Percentiles rank a stretch among this genome's conserved stretches.
Evolutionary conservation across 208 protist species (phyloP).

Genomic region (Leptomonas seymouri): DNA sequence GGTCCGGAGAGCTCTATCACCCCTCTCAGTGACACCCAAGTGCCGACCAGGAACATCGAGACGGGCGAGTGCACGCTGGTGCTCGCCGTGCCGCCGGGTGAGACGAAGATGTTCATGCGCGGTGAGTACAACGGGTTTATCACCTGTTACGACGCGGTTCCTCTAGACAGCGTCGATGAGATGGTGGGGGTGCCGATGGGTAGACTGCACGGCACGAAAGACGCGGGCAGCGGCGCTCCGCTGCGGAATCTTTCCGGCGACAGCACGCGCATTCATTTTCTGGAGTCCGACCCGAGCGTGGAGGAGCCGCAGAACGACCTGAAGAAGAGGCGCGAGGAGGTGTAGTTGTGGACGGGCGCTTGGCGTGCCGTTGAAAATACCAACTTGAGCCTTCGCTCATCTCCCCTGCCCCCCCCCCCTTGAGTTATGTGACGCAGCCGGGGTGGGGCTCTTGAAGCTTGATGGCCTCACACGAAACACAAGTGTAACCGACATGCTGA

Average conservation of each 20-base stretch:
- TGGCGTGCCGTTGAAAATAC: neutral
- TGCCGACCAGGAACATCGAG: slow-evolving; percentile 38
- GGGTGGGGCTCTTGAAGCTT: no score
- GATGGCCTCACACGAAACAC: no score
- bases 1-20: slow-evolving; percentile 58
- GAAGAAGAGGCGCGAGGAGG: slow-evolving; percentile 12
- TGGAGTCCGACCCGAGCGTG: slow-evolving; percentile 9
- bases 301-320: slow-evolving; percentile 10
- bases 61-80: slow-evolving; percentile 53
- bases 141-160: slow-evolving; percentile 51
- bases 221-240: neutral
- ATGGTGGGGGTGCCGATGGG: slow-evolving; percentile 7
- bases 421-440: neutral
- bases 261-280: slow-evolving; percentile 9
- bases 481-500: no score
- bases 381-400: neutral
- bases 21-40: slow-evolving; percentile 44
- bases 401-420: neutral
- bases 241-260: neutral
- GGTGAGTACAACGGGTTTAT: slow-evolving; percentile 79
- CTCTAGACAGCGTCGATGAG: slow-evolving; percentile 13
- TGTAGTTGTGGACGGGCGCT: neutral
- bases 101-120: slow-evolving; percentile 70
- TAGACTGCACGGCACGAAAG: no score
- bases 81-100: slow-evolving; percentile 47